phyloP scores from a whole-genome alignment of 1,284 basidiomycete species.

The Coniferiporia weirii region DNA sequence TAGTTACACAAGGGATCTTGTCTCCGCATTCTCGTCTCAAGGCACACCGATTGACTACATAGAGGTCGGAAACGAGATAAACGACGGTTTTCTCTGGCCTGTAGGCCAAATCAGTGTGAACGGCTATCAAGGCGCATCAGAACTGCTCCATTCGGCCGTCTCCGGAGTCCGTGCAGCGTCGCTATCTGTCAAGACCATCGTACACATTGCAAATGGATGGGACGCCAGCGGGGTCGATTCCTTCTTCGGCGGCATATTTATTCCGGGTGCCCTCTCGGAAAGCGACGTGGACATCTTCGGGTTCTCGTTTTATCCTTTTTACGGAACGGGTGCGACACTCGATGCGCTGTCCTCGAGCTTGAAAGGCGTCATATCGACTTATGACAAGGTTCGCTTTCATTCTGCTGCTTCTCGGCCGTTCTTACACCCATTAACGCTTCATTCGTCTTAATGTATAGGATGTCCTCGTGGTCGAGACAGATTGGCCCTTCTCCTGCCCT shows the following conservation, averaged over 20 bases:
- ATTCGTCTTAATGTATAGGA: constrained; percentile 28
- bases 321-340: constrained; percentile 51
- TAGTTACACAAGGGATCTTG: constrained; percentile 50
- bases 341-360: constrained; percentile 45
- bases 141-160: constrained; percentile 56
- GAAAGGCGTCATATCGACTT: constrained; percentile 42
- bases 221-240: constrained; percentile 39
- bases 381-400: constrained; percentile 37
- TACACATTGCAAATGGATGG: constrained; percentile 66
- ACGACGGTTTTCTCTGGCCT: constrained; percentile 53
- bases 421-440: neutral
- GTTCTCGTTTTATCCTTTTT: constrained; percentile 64
- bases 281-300: constrained; percentile 54
- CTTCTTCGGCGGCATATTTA: constrained; percentile 51
- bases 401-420: neutral
- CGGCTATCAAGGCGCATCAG: constrained; percentile 49
- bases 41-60: constrained; percentile 52
- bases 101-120: constrained; percentile 48
- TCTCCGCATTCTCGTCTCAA: constrained; percentile 44
- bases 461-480: constrained; percentile 58
- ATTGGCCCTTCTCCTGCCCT: constrained; percentile 53
- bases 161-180: constrained; percentile 37
- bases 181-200: constrained; percentile 45
- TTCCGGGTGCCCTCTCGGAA: constrained; percentile 44
- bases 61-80: constrained; percentile 28